phyloP scores from a whole-genome alignment of 331 rosid species.

The Pyracantha coccinea region DNA sequence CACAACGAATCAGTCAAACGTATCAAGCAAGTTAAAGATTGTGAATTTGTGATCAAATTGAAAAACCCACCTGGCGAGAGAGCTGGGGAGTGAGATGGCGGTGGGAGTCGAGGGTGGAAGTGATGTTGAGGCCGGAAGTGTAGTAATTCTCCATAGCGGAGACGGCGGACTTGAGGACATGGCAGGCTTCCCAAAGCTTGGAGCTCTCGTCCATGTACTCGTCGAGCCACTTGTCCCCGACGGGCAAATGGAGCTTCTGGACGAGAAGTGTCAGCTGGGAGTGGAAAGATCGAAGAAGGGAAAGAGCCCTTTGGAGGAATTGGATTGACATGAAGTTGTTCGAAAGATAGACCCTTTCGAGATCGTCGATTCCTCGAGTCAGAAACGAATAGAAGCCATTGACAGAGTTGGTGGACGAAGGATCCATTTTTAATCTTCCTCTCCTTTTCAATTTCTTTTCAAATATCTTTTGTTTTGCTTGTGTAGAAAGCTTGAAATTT shows the following conservation, averaged over 20 bases:
- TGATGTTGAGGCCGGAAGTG: slow-evolving; percentile 68
- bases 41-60: not conserved
- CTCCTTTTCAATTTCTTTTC: not conserved
- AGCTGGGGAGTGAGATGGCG: slow-evolving; percentile 69
- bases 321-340: slow-evolving; percentile 97
- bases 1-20: not conserved
- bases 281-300: slow-evolving; percentile 86
- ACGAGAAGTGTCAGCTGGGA: slow-evolving; percentile 81
- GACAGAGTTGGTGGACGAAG: slow-evolving; percentile 89
- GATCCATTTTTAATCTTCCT: slow-evolving; percentile 49
- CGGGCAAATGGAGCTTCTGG: slow-evolving; percentile 90
- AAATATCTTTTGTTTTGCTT: not conserved
- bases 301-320: slow-evolving; percentile 84
- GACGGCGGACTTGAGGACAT: slow-evolving; percentile 85
- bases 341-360: slow-evolving; percentile 67
- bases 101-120: slow-evolving; percentile 64
- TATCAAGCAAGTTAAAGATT: not conserved
- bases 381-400: slow-evolving; percentile 86
- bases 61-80: slow-evolving; percentile 67
- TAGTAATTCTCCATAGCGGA: slow-evolving; percentile 73
- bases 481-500: not conserved
- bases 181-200: slow-evolving; percentile 96
- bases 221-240: slow-evolving; percentile 97
- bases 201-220: slow-evolving; percentile 99
- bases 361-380: slow-evolving; percentile 93